Evolutionary conservation across 164 flowering plant genomes (phyloP), one percentile per base, ranked within the genome.

Genomic region (Platanus orientalis): DNA sequence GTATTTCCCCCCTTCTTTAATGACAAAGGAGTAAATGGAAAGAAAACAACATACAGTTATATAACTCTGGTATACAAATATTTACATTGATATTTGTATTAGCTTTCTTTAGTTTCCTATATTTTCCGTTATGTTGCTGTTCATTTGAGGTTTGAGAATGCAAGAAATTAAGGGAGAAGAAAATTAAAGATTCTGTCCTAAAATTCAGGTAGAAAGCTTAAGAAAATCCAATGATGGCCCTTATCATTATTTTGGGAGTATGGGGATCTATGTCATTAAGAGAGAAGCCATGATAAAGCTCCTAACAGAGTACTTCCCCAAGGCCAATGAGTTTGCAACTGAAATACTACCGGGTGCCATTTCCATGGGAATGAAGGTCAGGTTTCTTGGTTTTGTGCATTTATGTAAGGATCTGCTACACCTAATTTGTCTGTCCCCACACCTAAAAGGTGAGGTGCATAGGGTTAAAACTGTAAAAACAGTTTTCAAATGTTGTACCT

Each of bases 301-400:
- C 69, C 75, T 91, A 21, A 75, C 48, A 52, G 84, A 83, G 60
- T 25, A 75, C 47, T 79, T 81, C 50, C 93, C 91, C 13, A 64
- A 57, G 30, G 93, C 85, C 54, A 85, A 85, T 69, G 82, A 87
- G 69, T 77, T 91, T 25, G 70, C 69, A 56, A 79, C 68, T 50
- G 83, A 91, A 79, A 79, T 87, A 21, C 83, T 87, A 58, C 83
- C 89, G 30, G 91, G 88, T 52, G 95, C 95, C 56, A 80, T 84
- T 62, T 75, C 85, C 27, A 58, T 66, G 19, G 91, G 91, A 60
- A 67, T 83, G 89, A 87, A 86, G 86, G 94, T 83, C 19, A 66
- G 68, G 39, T 20, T 54, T 9, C 42, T 7, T 9, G 40, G 9
- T 36, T 36, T 36, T 36, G 42, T 32, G 36, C 9, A 2, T 7